Evolutionary conservation across 805 yeast genomes (phyloP), one percentile per base, ranked within the genome.

Genomic region (Nakazawaea ernobii): DNA sequence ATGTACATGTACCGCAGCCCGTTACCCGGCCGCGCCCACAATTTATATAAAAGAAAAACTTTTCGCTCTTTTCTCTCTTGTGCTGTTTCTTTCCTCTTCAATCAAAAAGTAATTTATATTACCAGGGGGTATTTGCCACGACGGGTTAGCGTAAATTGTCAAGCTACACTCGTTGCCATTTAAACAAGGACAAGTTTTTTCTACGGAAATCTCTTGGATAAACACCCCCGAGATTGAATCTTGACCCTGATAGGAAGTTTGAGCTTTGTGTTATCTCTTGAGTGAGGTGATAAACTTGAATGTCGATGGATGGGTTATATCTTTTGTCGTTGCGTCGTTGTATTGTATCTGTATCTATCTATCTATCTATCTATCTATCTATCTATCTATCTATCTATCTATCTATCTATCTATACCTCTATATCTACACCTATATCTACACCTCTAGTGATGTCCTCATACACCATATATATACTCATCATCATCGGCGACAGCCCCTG

Each of bases 111-210:
- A 62, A 29, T 13, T 42, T 47, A 47, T 36, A 62, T 59, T 58
- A 38, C 40, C 56, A 57, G 71, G 83, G 79, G 80, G 75, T 68
- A 68, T 74, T 75, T 78, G 84, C 84, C 84, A 79, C 84, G 84
- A 69, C 82, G 82, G 67, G 75, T 65, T 73, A 71, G 75, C 72
- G 78, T 66, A 72, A 51, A 72, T 70, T 70, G 70, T 74, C 81
- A 75, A 76, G 80, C 76, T 73, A 71, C 68, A 65, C 70, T 66
- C 82, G 82, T 77, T 79, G 84, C 84, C 84, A 79, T 77, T 66
- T 70, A 49, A 53, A 10, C 38, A 39, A 50, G 55, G 55, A 55
- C 63, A 63, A 55, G 58, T 56, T 55, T 58, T 58, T 54, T 32
- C 35, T 35, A 36, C 40, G 35, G 35, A 36, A 20, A 20, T 14